A percentile compares a stretch with the other conserved stretches of the same genome.
These are phyloP conservation scores for Anisodus acutangulus DNA, from an alignment of 257 asterid genomes.

Conservation along the genomic window DNA sequence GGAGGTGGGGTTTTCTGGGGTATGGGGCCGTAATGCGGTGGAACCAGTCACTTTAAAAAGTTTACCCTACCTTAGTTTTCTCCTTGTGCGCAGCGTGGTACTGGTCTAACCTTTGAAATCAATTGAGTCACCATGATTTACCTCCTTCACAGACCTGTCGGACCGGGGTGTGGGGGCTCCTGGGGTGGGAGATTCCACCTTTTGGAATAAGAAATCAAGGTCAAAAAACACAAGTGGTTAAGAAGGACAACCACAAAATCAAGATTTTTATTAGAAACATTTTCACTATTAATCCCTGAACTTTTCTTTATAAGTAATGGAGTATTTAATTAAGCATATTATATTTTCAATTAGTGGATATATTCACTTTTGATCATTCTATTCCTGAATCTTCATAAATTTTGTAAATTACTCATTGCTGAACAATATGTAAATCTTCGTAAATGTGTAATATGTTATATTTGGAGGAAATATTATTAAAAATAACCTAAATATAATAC, in stretches of 20 bases:
- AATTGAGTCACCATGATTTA: too few species aligned
- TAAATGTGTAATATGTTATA: neutral
- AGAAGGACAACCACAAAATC: constrained; percentile 67
- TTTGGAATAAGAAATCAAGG: constrained; percentile 48
- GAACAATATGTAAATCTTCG: neutral
- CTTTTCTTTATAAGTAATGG: neutral
- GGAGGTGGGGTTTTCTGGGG: too few species aligned
- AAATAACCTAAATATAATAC: too few species aligned
- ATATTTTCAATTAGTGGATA: neutral
- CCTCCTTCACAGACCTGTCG: too few species aligned
- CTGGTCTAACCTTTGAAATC: too few species aligned
- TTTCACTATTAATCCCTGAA: neutral
- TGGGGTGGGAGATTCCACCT: too few species aligned
- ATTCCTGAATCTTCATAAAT: neutral
- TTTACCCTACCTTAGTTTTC: too few species aligned
- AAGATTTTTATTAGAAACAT: constrained; percentile 37
- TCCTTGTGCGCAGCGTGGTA: too few species aligned
- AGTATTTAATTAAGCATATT: neutral
- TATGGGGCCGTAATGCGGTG: too few species aligned
- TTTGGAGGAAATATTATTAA: neutral
- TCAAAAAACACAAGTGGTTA: constrained; percentile 56
- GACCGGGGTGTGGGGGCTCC: too few species aligned
- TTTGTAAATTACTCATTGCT: neutral
- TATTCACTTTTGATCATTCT: neutral
- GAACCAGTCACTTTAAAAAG: too few species aligned